A percentile compares a stretch with the other conserved stretches of the same genome.
Conservation (phyloP, 2,329 filamentous ascomycete genomes). For the Fusarium zealandicum region DNA sequence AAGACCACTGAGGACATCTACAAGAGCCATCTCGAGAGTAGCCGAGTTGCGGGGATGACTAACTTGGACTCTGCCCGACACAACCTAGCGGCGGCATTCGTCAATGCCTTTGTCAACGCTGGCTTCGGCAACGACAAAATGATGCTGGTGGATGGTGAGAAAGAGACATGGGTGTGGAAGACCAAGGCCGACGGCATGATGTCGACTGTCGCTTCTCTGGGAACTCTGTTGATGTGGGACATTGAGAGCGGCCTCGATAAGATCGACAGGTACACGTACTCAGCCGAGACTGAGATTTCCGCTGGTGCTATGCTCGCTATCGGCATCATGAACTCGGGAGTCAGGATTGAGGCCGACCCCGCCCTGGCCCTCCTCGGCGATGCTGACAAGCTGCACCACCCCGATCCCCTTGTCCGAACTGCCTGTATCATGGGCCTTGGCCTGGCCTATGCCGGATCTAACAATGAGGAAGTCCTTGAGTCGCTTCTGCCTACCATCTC, state of each 20-base stretch:
- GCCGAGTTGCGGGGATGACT: conserved; percentile 87
- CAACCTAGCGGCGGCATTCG: conserved; percentile 94
- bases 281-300: conserved; percentile 79
- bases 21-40: conserved; percentile 98
- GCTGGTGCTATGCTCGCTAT: conserved; percentile 92
- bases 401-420: conserved; percentile 78
- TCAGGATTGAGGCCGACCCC: conserved; percentile 87
- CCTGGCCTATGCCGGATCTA: conserved; percentile 91
- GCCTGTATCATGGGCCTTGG: conserved; percentile 96
- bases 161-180: conserved; percentile 98
- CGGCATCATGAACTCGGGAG: conserved; percentile 94
- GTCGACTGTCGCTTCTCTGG: conserved; percentile 92
- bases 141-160: conserved; percentile 90
- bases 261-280: conserved; percentile 93
- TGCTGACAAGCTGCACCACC: conserved; percentile 77
- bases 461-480: conserved; percentile 88
- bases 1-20: conserved; percentile 99
- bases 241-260: conserved; percentile 90
- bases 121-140: conserved; percentile 96
- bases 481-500: conserved; percentile 85
- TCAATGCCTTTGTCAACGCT: conserved; percentile 96
- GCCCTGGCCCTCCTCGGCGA: conserved; percentile 87
- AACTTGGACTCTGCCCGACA: conserved; percentile 95
- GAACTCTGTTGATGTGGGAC: conserved; percentile 92
- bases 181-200: conserved; percentile 98